Evolutionary conservation across 148 eudicot genomes (phyloP), one percentile per base, ranked within the genome.

Genomic region (Cornus kousa): DNA sequence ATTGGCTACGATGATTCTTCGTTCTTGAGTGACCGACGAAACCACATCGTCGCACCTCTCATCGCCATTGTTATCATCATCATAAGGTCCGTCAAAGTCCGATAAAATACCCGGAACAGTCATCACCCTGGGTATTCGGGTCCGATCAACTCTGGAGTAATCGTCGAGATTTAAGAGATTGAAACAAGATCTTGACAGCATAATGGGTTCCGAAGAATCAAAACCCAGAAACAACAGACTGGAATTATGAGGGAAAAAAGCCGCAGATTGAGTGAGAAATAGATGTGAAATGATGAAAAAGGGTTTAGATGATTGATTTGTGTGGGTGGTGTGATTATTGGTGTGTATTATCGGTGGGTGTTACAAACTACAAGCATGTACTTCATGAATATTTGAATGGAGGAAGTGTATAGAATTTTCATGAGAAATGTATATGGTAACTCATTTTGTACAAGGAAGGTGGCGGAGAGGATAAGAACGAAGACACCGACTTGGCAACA

Each of bases 1-100:
- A 17, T 93, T 89, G 2, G 94, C 79, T 16, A 91, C 97, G 65
- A 93, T 87, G 37, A 82, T 84, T 60, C 89, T 75, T 4, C 84
- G 84, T 9, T 82, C 81, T 0, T 69, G 53, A 1, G 6, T 10
- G 7, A 40, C 46, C 4, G 86, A 80, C 2, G 89, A 79, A 9
- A 33, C 37, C 10, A 43, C 72, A 72, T 79, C 82, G 28, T 67
- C 33, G 28, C 37, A 32, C 17, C 79, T 59, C 0, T 33, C 68
- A 24, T 66, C 68, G 35, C 37, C 81, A 14, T 33, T 62, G 46
- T 35, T 37, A 24, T 20, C 40, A 65, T 40, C 33, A 59, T 74
- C 40, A 50, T 4, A 68, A 68, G 17, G 2, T 24, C 24, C 50
- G 5, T 83, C 90, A 28, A 73, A 84, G 74, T 84, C 90, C 16